These are phyloP conservation scores for Erodium chrysanthum DNA, from an alignment of 441 rosid genomes.

Conservation along the genomic window DNA sequence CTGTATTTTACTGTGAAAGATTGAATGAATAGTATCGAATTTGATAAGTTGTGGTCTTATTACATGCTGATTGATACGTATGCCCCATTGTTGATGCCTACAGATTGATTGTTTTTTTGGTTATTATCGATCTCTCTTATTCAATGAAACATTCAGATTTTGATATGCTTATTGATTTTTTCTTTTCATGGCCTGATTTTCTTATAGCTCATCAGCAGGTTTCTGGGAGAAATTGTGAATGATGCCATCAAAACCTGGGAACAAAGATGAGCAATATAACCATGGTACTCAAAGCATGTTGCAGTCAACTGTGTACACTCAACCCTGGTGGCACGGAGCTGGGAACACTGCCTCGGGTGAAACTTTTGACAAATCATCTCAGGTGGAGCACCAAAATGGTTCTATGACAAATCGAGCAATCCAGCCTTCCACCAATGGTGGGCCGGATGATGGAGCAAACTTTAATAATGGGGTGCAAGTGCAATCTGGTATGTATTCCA, in stretches of 20 bases:
- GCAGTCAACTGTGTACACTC: slow-evolving; percentile 27
- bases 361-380: slow-evolving; percentile 24
- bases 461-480: slow-evolving; percentile 12
- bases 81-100: background rate
- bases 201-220: slow-evolving; percentile 8
- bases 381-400: slow-evolving; percentile 22
- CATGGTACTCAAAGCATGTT: slow-evolving; percentile 23
- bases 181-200: no score
- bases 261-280: slow-evolving; percentile 23
- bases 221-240: slow-evolving; percentile 21
- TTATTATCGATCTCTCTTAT: background rate
- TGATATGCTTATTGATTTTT: no score
- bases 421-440: slow-evolving; percentile 24
- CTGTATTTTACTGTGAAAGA: background rate
- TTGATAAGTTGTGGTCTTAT: background rate
- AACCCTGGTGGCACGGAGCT: slow-evolving; percentile 54
- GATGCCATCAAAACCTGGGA: slow-evolving; percentile 38
- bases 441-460: slow-evolving; percentile 9
- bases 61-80: background rate
- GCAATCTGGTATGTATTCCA: slow-evolving; percentile 17
- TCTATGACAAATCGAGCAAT: slow-evolving; percentile 24
- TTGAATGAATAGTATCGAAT: background rate
- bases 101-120: background rate
- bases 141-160: no score
- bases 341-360: slow-evolving; percentile 26